Evolutionary conservation across 495 filamentous ascomycete genomes (phyloP), one percentile per base, ranked within the genome.

Genomic region (Aspergillus heteromorphus): DNA sequence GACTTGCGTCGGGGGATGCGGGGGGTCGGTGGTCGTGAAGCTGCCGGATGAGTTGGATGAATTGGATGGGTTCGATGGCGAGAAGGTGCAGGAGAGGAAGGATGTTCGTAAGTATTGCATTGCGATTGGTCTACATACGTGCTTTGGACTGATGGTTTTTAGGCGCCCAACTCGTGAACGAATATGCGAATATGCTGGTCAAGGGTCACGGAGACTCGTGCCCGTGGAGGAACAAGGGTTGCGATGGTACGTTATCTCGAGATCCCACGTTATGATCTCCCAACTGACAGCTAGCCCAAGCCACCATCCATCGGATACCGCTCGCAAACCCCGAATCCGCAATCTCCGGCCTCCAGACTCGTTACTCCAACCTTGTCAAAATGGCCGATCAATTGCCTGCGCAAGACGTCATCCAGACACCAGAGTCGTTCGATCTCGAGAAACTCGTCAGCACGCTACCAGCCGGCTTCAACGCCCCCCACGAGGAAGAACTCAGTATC

Each of bases 131-230:
- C n/a, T 10, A 23, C 30, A 30, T 21, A 10, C 48, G 1, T 20
- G 2, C 10, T 2, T 6, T 7, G n/a, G n/a, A n/a, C 55, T 73
- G 48, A 69, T 50, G 18, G 17, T 10, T 23, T 41, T 18, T 40
- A 78, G 75, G 72, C 8, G 58, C 60, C 16, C 83, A 80, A 42
- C 73, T 98, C 19, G 87, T 95, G n/a, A 78, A 88, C 31, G 83
- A 84, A 57, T 97, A 95, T 59, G 68, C 72, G 6, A 80, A 82
- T 38, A 72, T 88, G 64, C 82, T 96, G 43, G 69, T 87, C 18
- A 79, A 81, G n/a, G 85, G 81, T 21, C 93, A 98, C 66, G 79
- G 82, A n/a, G 86, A 88, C 50, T 82, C 79, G 54, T 98, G 93
- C 67, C 78, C 90, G 11, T 98, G 95, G 95, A 79, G 87, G 58